Percentiles rank a stretch among this genome's conserved stretches.
These are phyloP conservation scores for Linum usitatissimum DNA, from an alignment of 345 rosid species.

Conservation along the genomic window DNA sequence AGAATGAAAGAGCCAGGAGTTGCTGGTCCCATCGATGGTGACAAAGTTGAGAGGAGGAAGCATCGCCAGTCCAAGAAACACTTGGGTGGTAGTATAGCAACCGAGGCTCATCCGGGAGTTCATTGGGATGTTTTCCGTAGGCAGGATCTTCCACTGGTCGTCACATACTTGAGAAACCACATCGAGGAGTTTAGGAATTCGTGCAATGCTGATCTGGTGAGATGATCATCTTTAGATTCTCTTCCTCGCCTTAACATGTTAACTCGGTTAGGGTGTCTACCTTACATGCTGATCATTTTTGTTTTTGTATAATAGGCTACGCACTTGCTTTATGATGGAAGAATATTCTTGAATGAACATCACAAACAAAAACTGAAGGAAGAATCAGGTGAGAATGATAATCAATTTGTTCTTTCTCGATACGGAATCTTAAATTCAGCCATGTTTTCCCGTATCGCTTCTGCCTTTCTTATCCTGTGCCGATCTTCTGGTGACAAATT, in stretches of 20 bases:
- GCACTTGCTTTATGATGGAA: conserved; percentile 52
- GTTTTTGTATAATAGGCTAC: conserved; percentile 39
- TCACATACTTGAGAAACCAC: conserved; percentile 38
- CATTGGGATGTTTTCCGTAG: conserved; percentile 78
- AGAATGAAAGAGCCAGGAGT: neutral
- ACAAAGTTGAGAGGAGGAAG: conserved; percentile 8
- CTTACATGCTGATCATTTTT: conserved; percentile 12
- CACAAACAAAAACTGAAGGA: conserved; percentile 61
- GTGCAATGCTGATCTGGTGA: conserved; percentile 34
- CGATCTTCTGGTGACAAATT: no score
- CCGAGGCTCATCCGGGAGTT: conserved; percentile 35
- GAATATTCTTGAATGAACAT: conserved; percentile 40
- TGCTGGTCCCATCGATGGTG: conserved; percentile 1
- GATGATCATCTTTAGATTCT: conserved; percentile 13
- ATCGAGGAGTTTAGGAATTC: conserved; percentile 31
- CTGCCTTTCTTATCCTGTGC: no score
- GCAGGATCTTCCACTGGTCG: conserved; percentile 68
- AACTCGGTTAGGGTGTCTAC: neutral
- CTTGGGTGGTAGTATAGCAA: conserved; percentile 9
- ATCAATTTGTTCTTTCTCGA: neutral
- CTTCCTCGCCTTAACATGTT: neutral
- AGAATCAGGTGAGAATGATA: conserved; percentile 54
- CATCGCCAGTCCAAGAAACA: conserved; percentile 15
- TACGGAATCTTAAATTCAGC: neutral
- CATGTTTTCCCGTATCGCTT: neutral